Conservation (phyloP, 345 rosid species). For the Geranium brycei region DNA sequence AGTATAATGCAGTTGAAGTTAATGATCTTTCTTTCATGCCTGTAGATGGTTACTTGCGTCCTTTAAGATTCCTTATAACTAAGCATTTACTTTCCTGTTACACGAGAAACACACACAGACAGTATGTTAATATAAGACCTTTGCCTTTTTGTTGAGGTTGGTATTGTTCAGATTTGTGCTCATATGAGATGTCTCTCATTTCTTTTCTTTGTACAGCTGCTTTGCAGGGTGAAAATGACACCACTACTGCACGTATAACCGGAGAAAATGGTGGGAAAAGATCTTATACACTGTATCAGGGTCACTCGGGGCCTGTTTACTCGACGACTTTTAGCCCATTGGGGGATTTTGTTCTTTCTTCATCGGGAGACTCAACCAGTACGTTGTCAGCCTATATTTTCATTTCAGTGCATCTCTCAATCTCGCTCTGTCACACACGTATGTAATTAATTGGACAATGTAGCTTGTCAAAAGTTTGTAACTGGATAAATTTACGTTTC, state of each 20-base stretch:
- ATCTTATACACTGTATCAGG: constrained; percentile 63
- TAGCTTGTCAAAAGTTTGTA: not conserved
- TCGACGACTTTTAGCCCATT: constrained; percentile 77
- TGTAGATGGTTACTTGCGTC: too few species aligned
- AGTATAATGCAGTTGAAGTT: too few species aligned
- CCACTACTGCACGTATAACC: constrained; percentile 27
- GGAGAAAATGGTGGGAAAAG: constrained; percentile 43
- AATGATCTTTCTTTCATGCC: too few species aligned
- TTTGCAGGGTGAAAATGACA: constrained; percentile 60
- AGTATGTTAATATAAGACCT: too few species aligned
- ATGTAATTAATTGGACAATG: not conserved
- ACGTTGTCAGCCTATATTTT: constrained; percentile 14
- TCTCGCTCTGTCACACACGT: too few species aligned
- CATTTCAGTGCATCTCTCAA: too few species aligned
- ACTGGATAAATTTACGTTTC: not conserved
- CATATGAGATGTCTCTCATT: not conserved
- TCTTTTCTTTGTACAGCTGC: constrained; percentile 29
- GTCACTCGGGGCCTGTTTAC: constrained; percentile 94
- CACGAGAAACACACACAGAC: too few species aligned
- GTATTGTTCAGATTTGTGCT: not conserved
- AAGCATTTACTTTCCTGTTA: too few species aligned
- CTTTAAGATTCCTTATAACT: too few species aligned
- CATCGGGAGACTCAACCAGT: constrained; percentile 89
- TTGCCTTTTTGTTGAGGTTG: too few species aligned
- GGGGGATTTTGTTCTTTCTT: constrained; percentile 82